Conservation (phyloP, 2,329 filamentous ascomycete species). For the Pseudocercospora vitis region DNA sequence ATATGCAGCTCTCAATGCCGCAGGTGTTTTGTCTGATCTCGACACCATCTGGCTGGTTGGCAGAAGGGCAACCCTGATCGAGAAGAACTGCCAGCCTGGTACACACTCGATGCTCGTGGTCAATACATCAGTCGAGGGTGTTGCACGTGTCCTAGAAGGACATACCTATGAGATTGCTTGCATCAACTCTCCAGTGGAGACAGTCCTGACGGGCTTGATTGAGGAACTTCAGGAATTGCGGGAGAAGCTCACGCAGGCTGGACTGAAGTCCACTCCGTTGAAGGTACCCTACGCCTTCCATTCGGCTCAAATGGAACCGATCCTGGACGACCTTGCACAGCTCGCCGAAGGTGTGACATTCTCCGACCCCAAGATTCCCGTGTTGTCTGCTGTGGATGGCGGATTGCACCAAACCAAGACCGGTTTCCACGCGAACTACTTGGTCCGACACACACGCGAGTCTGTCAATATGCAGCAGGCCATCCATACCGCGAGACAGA, state of each 20-base stretch:
- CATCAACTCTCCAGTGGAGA: slow-evolving; percentile 27
- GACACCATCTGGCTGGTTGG: slow-evolving; percentile 37
- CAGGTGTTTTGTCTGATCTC: slow-evolving; percentile 20
- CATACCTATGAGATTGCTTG: slow-evolving; percentile 24
- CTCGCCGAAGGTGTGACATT: too few relatives aligned
- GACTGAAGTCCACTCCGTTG: background rate
- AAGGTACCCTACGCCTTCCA: slow-evolving; percentile 37
- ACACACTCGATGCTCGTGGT: slow-evolving; percentile 26
- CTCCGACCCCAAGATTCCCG: too few relatives aligned
- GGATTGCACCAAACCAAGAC: too few relatives aligned
- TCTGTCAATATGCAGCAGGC: too few relatives aligned
- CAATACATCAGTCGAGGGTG: background rate
- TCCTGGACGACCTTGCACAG: too few relatives aligned
- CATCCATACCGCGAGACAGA: too few relatives aligned
- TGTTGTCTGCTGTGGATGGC: too few relatives aligned
- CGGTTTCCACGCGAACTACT: too few relatives aligned
- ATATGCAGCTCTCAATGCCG: slow-evolving; percentile 4
- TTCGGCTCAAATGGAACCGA: slow-evolving; percentile 34
- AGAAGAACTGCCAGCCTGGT: slow-evolving; percentile 32
- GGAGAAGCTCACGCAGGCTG: background rate
- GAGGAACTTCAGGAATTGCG: background rate
- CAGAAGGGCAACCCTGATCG: background rate
- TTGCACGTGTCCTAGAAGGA: too few relatives aligned
- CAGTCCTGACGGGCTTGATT: slow-evolving; percentile 24
- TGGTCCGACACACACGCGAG: too few relatives aligned